Evolutionary conservation across 169 alveolate species (phyloP), one percentile per base, ranked within the genome.

Genomic region (Plasmodium cynomolgi): DNA sequence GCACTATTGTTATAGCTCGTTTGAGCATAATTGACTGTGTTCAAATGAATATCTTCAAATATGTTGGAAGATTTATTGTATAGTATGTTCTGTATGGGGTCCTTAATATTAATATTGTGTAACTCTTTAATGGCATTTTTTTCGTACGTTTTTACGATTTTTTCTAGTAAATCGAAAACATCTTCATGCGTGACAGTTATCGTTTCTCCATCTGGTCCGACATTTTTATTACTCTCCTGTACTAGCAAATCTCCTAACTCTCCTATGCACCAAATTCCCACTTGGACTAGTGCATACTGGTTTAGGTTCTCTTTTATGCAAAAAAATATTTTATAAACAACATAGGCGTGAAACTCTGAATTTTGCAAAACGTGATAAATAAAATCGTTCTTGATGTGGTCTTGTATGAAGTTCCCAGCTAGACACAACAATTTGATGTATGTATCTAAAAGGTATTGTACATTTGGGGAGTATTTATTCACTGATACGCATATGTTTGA

Each of bases 221-320:
- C 58, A 80, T 95, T 74, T 37, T 79, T 68, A 68, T 68, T 13
- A 13, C 23, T 58, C 82, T 84, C 95, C 72, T 62, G 90, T 5
- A 93, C 83, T 68, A 96, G 50, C 37, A 94, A 74, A 50, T 96
- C 96, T 7, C 95, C 95, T 82, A 95, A 98, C 86, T 98, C 99
- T 3, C 99, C 99, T 17, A 98, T 92, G 54, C 98, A 96, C 99
- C 99, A 98, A 20, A 98, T 83, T 39, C 98, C 96, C 17, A 97
- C 98, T 80, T 97, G 97, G 20, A 98, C 98, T 33, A 98, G 96
- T 33, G 99, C 98, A 54, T 96, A 93, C 88, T 98, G 98, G 39
- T 96, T 97, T 81, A 97, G 83, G 84, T 98, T 98, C 77, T 97
- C 98, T 47, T 95, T 93, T 83, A 98, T 93, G 23, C 97, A 96